These are phyloP conservation scores for Eucommia ulmoides DNA, from an alignment of 257 asterid genomes.

Conservation along the genomic window DNA sequence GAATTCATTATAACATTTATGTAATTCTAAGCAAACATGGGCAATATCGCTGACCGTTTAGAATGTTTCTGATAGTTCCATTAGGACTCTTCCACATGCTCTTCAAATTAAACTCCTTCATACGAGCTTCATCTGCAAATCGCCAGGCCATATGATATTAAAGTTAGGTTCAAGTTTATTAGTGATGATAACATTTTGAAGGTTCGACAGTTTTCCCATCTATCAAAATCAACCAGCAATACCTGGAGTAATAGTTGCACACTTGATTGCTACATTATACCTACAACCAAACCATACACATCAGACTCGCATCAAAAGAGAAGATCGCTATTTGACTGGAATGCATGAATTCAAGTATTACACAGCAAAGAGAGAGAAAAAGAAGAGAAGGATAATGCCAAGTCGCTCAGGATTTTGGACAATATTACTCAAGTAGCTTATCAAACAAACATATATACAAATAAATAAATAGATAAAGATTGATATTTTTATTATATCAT, in stretches of 20 bases:
- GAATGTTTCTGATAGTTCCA: background rate
- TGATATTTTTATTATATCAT: no score
- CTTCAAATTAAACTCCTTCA: background rate
- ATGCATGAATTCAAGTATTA: background rate
- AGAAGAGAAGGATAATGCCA: background rate
- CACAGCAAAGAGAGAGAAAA: background rate
- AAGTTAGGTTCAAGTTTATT: no score
- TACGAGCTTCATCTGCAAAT: constrained; percentile 1
- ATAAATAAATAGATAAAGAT: no score
- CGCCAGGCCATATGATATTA: background rate
- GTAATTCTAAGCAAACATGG: no score
- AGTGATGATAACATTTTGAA: no score
- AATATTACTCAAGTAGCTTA: background rate
- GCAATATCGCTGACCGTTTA: background rate
- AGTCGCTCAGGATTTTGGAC: background rate
- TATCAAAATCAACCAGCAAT: constrained; percentile 7
- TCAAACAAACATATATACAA: background rate
- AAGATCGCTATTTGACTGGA: background rate
- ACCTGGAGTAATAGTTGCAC: constrained; percentile 92
- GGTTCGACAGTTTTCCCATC: no score
- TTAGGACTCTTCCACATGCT: constrained; percentile 1
- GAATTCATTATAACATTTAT: no score
- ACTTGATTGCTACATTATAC: constrained; percentile 78
- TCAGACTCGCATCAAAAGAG: background rate
- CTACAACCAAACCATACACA: constrained; percentile 19